Percentiles rank a stretch among this genome's conserved stretches.
Evolutionary conservation across 345 rosid species (phyloP).

Genomic region (Geranium brycei): DNA sequence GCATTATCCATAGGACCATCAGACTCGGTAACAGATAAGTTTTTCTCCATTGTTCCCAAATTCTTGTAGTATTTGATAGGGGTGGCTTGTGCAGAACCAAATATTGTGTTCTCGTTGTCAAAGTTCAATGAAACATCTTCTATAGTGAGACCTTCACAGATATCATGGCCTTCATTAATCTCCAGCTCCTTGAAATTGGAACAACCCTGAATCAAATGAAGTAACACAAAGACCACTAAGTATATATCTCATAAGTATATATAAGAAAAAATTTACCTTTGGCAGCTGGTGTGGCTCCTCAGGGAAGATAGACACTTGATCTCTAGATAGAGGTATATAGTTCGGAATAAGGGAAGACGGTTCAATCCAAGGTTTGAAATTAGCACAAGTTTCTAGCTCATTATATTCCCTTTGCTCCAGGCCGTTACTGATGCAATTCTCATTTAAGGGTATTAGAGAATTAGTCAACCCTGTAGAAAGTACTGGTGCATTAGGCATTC

Average conservation of each 20-base stretch:
- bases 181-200: conserved; percentile 18
- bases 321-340: conserved; percentile 21
- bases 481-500: conserved; percentile 5
- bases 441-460: background rate
- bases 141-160: conserved; percentile 40
- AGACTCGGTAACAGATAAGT: conserved; percentile 28
- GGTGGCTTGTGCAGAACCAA: conserved; percentile 23
- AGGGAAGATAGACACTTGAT: conserved; percentile 15
- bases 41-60: conserved; percentile 30
- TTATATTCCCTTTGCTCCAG: too few species aligned
- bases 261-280: background rate
- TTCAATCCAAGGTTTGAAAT: conserved; percentile 19
- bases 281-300: background rate
- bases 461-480: conserved; percentile 1
- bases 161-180: conserved; percentile 33
- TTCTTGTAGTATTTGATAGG: conserved; percentile 27
- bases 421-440: too few species aligned
- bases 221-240: background rate
- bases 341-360: conserved; percentile 17
- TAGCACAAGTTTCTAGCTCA: conserved; percentile 5
- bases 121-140: conserved; percentile 34
- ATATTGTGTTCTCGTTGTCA: conserved; percentile 38
- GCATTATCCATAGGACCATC: conserved; percentile 33
- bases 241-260: background rate
- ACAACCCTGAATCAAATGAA: conserved; percentile 19